Percentiles rank a stretch among this genome's conserved stretches.
phyloP scores from a whole-genome alignment of 495 filamentous ascomycete genomes.

The Aspergillus heteromorphus region DNA sequence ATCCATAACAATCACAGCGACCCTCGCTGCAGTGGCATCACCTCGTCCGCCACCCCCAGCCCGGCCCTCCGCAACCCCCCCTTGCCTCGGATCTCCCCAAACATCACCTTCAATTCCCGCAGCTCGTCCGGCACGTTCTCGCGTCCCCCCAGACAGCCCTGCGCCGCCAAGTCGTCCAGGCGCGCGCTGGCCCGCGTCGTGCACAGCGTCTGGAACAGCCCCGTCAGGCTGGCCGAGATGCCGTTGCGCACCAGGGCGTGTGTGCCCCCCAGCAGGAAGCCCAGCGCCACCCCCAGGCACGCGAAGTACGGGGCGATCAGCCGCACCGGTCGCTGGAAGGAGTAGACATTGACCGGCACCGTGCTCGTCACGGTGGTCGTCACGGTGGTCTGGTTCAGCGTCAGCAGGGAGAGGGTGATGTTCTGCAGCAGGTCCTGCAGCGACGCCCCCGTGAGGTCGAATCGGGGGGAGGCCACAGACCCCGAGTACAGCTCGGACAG shows the following conservation, averaged over 20 bases:
- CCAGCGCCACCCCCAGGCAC: slow-evolving; percentile 5
- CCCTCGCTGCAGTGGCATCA: neutral
- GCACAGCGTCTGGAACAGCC: slow-evolving; percentile 20
- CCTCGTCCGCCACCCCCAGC: neutral
- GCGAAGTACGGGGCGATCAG: slow-evolving; percentile 21
- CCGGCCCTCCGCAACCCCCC: slow-evolving; percentile 9
- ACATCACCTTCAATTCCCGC: slow-evolving; percentile 19
- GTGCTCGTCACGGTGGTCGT: slow-evolving; percentile 6
- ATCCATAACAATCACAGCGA: neutral
- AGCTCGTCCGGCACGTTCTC: slow-evolving; percentile 21
- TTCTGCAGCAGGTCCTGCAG: slow-evolving; percentile 19
- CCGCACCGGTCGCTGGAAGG: slow-evolving; percentile 12
- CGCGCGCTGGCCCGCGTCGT: slow-evolving; percentile 17
- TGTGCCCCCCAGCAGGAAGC: slow-evolving; percentile 15
- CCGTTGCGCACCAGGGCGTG: slow-evolving; percentile 17
- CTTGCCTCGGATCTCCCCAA: slow-evolving; percentile 18
- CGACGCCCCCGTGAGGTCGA: slow-evolving; percentile 11
- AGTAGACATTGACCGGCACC: slow-evolving; percentile 15
- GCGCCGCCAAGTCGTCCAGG: slow-evolving; percentile 17
- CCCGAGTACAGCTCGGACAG: slow-evolving; percentile 11
- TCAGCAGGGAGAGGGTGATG: slow-evolving; percentile 14
- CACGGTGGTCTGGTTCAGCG: slow-evolving; percentile 9
- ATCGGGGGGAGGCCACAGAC: neutral
- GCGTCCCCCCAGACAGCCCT: slow-evolving; percentile 20
- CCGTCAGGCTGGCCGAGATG: slow-evolving; percentile 18